Base-by-base conservation (phyloP, 1,139 yeast genomes). In the Debaryomyces psychrophilus region DNA sequence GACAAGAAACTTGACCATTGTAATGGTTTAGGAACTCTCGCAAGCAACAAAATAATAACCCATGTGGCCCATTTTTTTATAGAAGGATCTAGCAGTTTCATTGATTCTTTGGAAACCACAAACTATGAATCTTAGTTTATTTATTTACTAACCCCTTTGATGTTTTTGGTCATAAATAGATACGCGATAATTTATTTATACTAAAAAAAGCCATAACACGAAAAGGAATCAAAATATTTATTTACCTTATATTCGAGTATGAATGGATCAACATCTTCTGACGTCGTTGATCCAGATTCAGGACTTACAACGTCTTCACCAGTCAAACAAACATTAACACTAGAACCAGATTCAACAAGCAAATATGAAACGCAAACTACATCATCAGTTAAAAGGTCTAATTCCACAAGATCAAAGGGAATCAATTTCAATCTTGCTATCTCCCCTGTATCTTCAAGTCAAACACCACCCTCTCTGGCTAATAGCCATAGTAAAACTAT, bases 1-100 rank as follows among this genome's bases (percentile, higher is more conserved):
- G 69, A 47, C 11, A 72, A 48, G 47, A 71, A 71, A 46, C 65
- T 61, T 6, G 75, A 51, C 71, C 70, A 69, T 26, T 50, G 54
- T 8, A 62, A 37, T 3, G 75, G 64, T n/a, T 61, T 58, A 8
- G 59, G 60, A 5, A 64, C 59, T 9, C 69, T 57, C 1, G 66
- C 53, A 1, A 59, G 49, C 6, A 63, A 54, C 5, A 72, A 57
- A 2, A 65, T 44, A 12, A 62, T 48, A 11, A 62, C 62, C 69
- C 73, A 68, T 50, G 64, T 67, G 43, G 61, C 46, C 69, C 74
- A 70, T 43, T 59, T 64, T 12, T 17, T 8, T 11, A 38, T 20
- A 5, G 41, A 38, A 4, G 41, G 34, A 22, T 38, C 41, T 28
- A 38, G 20, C 28, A 4, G 25, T 11, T 38, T 28, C 17, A 38